These are phyloP conservation scores for Claviceps lovelessii DNA, from an alignment of 2,329 filamentous ascomycete species.

Conservation along the genomic window DNA sequence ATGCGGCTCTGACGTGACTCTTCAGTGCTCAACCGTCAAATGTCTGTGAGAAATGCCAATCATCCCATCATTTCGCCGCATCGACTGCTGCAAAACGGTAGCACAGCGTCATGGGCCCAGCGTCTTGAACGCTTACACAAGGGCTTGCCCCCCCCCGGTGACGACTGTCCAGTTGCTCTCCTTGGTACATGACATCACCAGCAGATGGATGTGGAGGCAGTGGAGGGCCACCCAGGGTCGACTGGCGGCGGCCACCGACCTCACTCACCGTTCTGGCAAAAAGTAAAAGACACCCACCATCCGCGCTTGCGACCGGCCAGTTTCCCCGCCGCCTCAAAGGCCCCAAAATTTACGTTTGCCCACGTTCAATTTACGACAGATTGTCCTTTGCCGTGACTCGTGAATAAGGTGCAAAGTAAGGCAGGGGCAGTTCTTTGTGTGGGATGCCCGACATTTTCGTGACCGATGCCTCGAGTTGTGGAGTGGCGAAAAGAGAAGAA, in stretches of 20 bases:
- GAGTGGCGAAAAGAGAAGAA: too few species aligned
- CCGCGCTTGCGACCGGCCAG: background rate
- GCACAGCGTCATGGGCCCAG: background rate
- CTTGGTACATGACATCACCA: constrained; percentile 1
- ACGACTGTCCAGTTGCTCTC: background rate
- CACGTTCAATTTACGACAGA: background rate
- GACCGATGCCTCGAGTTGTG: background rate
- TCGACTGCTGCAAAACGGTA: background rate
- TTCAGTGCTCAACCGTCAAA: too few species aligned
- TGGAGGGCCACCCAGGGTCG: background rate
- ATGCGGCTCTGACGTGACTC: background rate
- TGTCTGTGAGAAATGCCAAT: too few species aligned
- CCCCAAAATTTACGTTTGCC: background rate
- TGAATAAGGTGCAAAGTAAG: background rate
- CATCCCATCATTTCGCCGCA: background rate
- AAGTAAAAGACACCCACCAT: background rate
- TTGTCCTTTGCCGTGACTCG: background rate
- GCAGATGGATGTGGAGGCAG: background rate
- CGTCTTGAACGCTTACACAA: too few species aligned
- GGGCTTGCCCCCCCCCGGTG: too few species aligned
- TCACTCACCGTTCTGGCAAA: background rate
- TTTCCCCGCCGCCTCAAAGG: background rate
- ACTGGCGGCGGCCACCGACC: background rate
- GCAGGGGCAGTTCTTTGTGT: too few species aligned
- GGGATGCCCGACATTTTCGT: background rate